phyloP scores from a whole-genome alignment of 164 flowering plant species.

The Sextonia rubra region DNA sequence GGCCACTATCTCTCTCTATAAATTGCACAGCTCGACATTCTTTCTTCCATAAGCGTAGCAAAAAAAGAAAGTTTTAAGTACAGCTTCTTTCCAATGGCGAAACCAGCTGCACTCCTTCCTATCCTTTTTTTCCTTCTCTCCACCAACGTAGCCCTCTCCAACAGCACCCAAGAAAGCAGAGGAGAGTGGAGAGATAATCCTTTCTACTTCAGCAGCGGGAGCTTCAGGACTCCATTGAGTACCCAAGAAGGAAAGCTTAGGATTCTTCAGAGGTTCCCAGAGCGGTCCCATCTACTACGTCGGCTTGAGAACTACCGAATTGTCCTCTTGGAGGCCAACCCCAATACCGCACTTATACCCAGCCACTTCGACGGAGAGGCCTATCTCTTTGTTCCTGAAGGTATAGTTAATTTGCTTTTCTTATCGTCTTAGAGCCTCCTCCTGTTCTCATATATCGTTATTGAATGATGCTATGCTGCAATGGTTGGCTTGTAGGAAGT shows the following conservation, averaged over 20 bases:
- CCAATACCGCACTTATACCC: conserved; percentile 6
- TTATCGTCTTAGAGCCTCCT: too few relatives aligned
- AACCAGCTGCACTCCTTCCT: neutral
- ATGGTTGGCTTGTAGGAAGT: conserved; percentile 10
- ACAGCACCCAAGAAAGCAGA: neutral
- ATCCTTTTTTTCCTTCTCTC: conserved; percentile 3
- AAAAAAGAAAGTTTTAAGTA: too few relatives aligned
- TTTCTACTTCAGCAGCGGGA: neutral
- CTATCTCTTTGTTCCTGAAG: conserved; percentile 1
- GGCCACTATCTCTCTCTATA: neutral
- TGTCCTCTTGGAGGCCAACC: conserved; percentile 6
- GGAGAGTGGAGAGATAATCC: conserved; percentile 1
- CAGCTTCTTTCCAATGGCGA: neutral
- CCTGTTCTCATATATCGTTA: neutral
- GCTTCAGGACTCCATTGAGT: neutral
- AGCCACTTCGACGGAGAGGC: conserved; percentile 15
- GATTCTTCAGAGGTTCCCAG: conserved; percentile 5
- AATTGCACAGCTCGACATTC: neutral
- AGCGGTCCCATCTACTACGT: neutral
- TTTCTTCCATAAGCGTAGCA: neutral
- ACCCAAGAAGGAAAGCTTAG: conserved; percentile 5
- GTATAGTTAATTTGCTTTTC: neutral
- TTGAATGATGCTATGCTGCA: neutral
- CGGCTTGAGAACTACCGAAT: conserved; percentile 12
- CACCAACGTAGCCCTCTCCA: neutral